Evolutionary conservation across 163 green algal species (phyloP), one percentile per base, ranked within the genome.

Genomic region (Chlorella variabilis): DNA sequence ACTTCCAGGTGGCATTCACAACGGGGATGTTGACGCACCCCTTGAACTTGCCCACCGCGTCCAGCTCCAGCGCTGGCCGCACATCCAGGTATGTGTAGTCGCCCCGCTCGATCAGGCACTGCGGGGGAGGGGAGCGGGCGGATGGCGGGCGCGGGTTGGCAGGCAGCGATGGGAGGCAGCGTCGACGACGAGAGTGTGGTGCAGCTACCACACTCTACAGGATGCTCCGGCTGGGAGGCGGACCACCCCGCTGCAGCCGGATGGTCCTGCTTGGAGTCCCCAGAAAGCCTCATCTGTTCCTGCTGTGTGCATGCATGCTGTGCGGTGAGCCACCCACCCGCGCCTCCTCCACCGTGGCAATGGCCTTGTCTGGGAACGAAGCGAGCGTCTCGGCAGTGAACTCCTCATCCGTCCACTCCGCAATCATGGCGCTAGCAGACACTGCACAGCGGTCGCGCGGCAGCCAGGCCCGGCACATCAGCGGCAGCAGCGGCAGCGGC

Each of bases 61-160:
- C 86, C 25, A 89, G 56, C 85, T 97, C 93, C 27, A 93, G 80
- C 6, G 69, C 33, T 11, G 88, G 88, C 77, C 93, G 88, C 69
- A 97, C 93, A 84, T 97, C 93, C 66, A 97, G 88, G 81, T 93
- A 95, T 5, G 78, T 90, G 75, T 93, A 97, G 29, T 91, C 93
- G 49, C 58, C 58, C 31, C 82, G 71, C 23, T 87, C 88, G 27
- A 86, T 83, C 54, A 93, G 83, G n/a, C 85, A 82, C 86, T 91
- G 87, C 48, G 27, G 41, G n/a, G 27, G n/a, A 45, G n/a, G 27
- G 15, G n/a, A 31, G n/a, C n/a, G n/a, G n/a, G n/a, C n/a, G n/a
- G n/a, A 42, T 39, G 45, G 42, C 9, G 41, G 23, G 27, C 13
- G 25, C 54, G 23, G 54, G 20, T 15, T 8, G 23, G 7, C 15